Conservation (phyloP, 192 early-diverging fungal genomes). For the Coemansia sp. region DNA sequence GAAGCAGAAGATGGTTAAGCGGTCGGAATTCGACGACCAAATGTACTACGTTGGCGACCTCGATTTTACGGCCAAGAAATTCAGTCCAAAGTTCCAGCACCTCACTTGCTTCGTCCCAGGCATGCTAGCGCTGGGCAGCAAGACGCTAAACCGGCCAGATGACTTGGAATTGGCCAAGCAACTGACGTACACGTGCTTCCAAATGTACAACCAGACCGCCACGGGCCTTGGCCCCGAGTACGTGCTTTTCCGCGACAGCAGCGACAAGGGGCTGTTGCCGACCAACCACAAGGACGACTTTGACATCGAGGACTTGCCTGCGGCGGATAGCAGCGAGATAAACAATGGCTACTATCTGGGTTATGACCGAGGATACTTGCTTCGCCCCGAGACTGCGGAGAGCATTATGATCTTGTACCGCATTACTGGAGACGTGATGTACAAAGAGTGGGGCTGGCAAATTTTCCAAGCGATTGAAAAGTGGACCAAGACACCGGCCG, state of each 20-base stretch:
- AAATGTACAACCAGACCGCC: conserved; percentile 77
- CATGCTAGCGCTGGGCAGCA: conserved; percentile 68
- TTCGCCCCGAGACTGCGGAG: conserved; percentile 84
- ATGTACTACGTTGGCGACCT: conserved; percentile 55
- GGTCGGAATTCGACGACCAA: conserved; percentile 40
- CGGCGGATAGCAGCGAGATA: conserved; percentile 22
- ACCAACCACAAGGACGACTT: conserved; percentile 32
- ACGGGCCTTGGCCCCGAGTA: conserved; percentile 88
- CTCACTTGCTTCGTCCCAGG: conserved; percentile 72
- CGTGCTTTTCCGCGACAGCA: conserved; percentile 68
- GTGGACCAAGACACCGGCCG: conserved; percentile 69
- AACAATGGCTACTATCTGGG: conserved; percentile 43
- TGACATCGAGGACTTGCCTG: conserved; percentile 21
- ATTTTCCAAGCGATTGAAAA: conserved; percentile 87
- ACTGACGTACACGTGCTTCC: conserved; percentile 54
- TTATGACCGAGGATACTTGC: conserved; percentile 54
- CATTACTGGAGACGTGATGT: conserved; percentile 73
- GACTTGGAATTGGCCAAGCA: conserved; percentile 55
- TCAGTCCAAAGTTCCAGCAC: conserved; percentile 54
- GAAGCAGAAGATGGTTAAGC: conserved; percentile 48
- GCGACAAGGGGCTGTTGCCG: conserved; percentile 33
- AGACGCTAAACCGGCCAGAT: conserved; percentile 50
- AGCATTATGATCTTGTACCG: conserved; percentile 86
- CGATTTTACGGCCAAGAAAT: conserved; percentile 41
- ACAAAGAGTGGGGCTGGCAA: conserved; percentile 81